phyloP scores from a whole-genome alignment of 441 rosid species.

The Populus hybrid region DNA sequence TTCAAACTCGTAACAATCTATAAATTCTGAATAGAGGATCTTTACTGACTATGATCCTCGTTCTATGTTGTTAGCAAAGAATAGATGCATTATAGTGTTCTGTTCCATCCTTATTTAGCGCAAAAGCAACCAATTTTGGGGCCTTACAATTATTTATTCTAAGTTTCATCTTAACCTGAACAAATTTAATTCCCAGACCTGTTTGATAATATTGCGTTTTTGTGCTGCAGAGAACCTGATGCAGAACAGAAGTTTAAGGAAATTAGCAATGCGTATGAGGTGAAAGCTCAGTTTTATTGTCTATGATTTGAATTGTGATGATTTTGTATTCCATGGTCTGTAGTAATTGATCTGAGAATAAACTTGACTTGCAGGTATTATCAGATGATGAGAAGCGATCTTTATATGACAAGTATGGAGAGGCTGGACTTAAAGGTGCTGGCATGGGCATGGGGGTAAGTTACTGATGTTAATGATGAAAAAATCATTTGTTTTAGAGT shows the following conservation, averaged over 20 bases:
- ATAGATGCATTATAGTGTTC: neutral
- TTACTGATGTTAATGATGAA: constrained; percentile 13
- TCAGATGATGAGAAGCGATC: constrained; percentile 97
- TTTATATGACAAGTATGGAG: constrained; percentile 86
- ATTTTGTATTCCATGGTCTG: neutral
- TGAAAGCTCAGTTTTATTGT: constrained; percentile 26
- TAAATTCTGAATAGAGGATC: neutral
- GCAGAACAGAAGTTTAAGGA: constrained; percentile 97
- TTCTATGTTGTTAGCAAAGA: neutral
- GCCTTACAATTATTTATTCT: neutral
- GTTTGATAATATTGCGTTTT: constrained; percentile 1
- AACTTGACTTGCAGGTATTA: constrained; percentile 55
- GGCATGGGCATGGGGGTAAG: constrained; percentile 99
- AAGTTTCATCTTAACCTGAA: neutral
- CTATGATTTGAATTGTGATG: constrained; percentile 8
- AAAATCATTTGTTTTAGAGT: neutral
- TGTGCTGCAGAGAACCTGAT: constrained; percentile 64
- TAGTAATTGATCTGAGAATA: constrained; percentile 11
- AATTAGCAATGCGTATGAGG: constrained; percentile 98
- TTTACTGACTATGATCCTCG: neutral
- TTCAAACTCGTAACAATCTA: neutral
- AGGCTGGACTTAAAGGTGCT: constrained; percentile 95
- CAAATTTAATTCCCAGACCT: constrained; percentile 3
- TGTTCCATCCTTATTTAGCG: neutral
- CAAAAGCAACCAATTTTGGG: neutral